These are phyloP conservation scores for Pyrus pyrifolia DNA, from an alignment of 306 rosid genomes.

Conservation along the genomic window DNA sequence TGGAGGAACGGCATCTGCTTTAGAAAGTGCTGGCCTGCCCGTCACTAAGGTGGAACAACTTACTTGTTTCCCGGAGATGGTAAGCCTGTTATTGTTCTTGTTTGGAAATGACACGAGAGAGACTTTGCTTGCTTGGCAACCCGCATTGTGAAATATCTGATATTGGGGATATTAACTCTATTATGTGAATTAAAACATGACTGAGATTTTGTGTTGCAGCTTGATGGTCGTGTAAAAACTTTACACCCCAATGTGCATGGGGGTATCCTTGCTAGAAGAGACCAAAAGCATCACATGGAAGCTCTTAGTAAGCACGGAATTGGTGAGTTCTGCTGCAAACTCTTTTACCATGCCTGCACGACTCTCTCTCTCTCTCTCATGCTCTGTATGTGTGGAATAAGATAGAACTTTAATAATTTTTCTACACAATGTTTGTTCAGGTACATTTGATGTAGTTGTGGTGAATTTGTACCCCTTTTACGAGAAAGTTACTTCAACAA, in stretches of 20 bases:
- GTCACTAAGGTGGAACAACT: slow-evolving; percentile 87
- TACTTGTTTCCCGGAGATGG: slow-evolving; percentile 92
- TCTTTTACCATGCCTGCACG: background rate
- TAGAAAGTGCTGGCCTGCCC: slow-evolving; percentile 71
- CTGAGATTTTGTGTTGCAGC: slow-evolving; percentile 45
- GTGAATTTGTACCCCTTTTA: slow-evolving; percentile 92
- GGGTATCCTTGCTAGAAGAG: slow-evolving; percentile 94
- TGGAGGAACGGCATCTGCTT: slow-evolving; percentile 86
- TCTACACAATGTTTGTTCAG: slow-evolving; percentile 21
- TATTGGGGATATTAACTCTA: background rate
- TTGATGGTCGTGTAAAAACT: slow-evolving; percentile 95
- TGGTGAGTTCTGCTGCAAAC: slow-evolving; percentile 41
- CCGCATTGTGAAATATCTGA: background rate
- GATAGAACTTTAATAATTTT: background rate
- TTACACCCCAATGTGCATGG: slow-evolving; percentile 89
- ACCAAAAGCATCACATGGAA: slow-evolving; percentile 78
- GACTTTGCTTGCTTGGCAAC: background rate
- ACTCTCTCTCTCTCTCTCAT: background rate
- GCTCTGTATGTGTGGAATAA: background rate
- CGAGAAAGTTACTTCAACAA: slow-evolving; percentile 68
- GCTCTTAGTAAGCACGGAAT: slow-evolving; percentile 75
- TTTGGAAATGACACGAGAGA: background rate
- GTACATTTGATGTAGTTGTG: slow-evolving; percentile 89
- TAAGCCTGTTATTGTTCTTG: slow-evolving; percentile 22
- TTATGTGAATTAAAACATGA: slow-evolving; percentile 7